Percentiles rank a stretch among this genome's conserved stretches.
phyloP scores from a whole-genome alignment of 1,139 yeast species.

The Pichia sp. region DNA sequence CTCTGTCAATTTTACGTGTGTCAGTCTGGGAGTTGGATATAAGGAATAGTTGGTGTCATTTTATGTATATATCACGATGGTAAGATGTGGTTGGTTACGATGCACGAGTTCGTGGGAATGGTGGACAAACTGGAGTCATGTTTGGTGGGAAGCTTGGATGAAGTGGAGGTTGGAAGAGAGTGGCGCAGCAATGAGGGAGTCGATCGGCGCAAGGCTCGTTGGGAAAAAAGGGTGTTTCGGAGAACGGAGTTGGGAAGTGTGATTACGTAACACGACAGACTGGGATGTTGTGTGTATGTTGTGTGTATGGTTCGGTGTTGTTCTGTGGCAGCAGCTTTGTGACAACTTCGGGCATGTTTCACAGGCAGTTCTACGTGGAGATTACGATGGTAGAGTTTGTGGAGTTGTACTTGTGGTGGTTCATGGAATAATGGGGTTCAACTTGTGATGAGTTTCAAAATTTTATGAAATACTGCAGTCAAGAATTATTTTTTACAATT shows the following conservation, averaged over 20 bases:
- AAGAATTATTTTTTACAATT: not conserved
- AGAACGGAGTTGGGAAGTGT: not conserved
- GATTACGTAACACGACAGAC: not conserved
- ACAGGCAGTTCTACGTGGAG: not conserved
- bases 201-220: not conserved
- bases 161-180: not conserved
- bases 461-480: not conserved
- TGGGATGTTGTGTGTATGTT: too few relatives aligned
- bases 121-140: not conserved
- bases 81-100: not conserved
- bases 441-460: not conserved
- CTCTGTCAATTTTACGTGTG: not conserved
- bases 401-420: not conserved
- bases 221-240: not conserved
- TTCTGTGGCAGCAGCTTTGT: not conserved
- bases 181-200: not conserved
- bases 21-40: not conserved
- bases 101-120: not conserved
- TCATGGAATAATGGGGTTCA: not conserved
- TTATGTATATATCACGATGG: not conserved
- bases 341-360: not conserved
- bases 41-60: not conserved
- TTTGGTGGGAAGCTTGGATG: not conserved
- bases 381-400: not conserved
- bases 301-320: not conserved